phyloP scores from a whole-genome alignment of 1,284 basidiomycete species.

The Porodaedalea pini region DNA sequence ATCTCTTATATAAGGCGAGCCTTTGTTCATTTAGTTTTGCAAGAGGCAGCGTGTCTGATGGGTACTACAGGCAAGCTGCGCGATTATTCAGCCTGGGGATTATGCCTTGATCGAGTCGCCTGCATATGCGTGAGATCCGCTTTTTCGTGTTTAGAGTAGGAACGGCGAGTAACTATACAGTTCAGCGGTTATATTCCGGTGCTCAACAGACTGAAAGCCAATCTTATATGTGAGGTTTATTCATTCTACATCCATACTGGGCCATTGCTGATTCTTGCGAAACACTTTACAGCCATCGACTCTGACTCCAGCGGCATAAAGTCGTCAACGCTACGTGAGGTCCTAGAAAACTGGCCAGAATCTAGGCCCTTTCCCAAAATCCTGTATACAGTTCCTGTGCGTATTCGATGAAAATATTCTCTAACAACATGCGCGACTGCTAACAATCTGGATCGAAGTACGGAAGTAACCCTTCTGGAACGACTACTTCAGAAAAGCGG shows the following conservation, averaged over 20 bases:
- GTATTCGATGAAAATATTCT: no score
- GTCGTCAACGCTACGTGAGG: conserved; percentile 57
- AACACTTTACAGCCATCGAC: conserved; percentile 70
- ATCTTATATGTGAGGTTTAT: conserved; percentile 4
- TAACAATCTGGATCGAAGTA: conserved; percentile 43
- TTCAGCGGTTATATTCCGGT: conserved; percentile 6
- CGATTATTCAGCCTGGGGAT: conserved; percentile 51
- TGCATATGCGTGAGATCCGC: conserved; percentile 68
- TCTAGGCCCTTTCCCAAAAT: conserved; percentile 74
- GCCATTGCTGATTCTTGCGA: conserved; percentile 9
- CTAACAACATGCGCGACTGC: no score
- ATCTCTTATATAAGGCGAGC: conserved; percentile 79
- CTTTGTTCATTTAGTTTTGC: neutral
- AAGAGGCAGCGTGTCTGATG: neutral
- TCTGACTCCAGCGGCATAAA: conserved; percentile 78
- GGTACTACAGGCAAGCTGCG: conserved; percentile 39
- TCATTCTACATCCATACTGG: conserved; percentile 1
- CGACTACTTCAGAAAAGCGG: conserved; percentile 69
- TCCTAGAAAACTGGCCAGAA: conserved; percentile 74
- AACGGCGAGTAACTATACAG: conserved; percentile 4
- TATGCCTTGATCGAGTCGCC: conserved; percentile 60
- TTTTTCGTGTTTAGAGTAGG: neutral
- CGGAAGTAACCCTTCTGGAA: conserved; percentile 82
- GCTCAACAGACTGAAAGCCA: conserved; percentile 11
- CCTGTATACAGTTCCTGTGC: conserved; percentile 78